phyloP scores from a whole-genome alignment of 176 grass and related monocot species.

The Juncus inflexus region DNA sequence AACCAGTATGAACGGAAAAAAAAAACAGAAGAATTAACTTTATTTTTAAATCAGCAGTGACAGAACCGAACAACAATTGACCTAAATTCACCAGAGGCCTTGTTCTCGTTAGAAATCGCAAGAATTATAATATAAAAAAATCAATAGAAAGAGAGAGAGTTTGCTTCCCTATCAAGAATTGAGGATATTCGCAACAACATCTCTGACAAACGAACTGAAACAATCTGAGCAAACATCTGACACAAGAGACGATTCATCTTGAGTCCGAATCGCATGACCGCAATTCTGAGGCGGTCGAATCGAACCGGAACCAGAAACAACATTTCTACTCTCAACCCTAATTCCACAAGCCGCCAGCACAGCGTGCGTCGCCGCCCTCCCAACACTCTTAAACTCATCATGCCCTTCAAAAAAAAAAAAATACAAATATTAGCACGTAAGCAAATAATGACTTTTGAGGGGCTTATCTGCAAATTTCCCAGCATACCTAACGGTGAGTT shows the following conservation, averaged over 20 bases:
- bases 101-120: slow-evolving; percentile 23
- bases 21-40: slow-evolving; percentile 5
- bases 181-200: slow-evolving; percentile 37
- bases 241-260: slow-evolving; percentile 26
- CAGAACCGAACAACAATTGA: background rate
- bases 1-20: background rate
- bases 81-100: slow-evolving; percentile 6
- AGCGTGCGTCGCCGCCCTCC: slow-evolving; percentile 33
- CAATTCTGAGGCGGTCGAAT: slow-evolving; percentile 31
- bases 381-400: slow-evolving; percentile 26
- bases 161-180: slow-evolving; percentile 16
- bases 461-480: too few species aligned
- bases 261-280: slow-evolving; percentile 13
- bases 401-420: slow-evolving; percentile 37
- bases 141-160: slow-evolving; percentile 34
- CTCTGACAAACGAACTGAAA: slow-evolving; percentile 40
- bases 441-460: slow-evolving; percentile 6
- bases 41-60: slow-evolving; percentile 5
- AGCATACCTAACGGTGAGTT: slow-evolving; percentile 44
- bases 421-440: slow-evolving; percentile 26
- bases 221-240: slow-evolving; percentile 43
- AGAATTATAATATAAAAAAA: slow-evolving; percentile 20
- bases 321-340: slow-evolving; percentile 37
- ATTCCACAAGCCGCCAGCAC: slow-evolving; percentile 43
- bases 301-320: slow-evolving; percentile 21